A percentile compares a stretch with the other conserved stretches of the same genome.
phyloP scores from a whole-genome alignment of 768 basidiomycete species.

The Peribolospora kevripleyi region DNA sequence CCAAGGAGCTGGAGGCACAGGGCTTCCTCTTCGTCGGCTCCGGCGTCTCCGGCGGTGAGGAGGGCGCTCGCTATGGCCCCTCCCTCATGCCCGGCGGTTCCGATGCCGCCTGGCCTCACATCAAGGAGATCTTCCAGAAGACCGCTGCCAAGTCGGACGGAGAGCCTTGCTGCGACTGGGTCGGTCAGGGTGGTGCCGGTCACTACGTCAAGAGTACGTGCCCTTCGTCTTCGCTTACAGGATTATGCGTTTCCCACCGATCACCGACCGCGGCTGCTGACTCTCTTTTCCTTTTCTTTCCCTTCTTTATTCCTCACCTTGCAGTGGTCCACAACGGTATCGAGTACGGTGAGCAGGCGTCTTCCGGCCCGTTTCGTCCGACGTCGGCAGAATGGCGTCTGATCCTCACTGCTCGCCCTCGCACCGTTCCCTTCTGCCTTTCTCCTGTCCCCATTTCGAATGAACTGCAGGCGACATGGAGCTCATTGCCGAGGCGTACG shows the following conservation, averaged over 20 bases:
- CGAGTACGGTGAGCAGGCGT: slow-evolving; percentile 43
- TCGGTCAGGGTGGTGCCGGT: slow-evolving; percentile 50
- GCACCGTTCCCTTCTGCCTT: neutral
- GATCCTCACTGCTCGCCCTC: neutral
- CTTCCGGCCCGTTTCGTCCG: neutral
- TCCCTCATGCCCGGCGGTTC: slow-evolving; percentile 99
- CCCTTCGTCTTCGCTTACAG: too few species aligned
- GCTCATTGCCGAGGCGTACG: slow-evolving; percentile 93
- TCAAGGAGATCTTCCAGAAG: slow-evolving; percentile 98
- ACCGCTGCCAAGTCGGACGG: slow-evolving; percentile 83
- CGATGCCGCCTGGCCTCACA: slow-evolving; percentile 73
- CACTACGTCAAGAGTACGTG: slow-evolving; percentile 3
- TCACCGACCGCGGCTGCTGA: neutral
- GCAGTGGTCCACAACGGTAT: slow-evolving; percentile 97
- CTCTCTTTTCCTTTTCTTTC: slow-evolving; percentile 9
- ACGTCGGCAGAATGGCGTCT: neutral
- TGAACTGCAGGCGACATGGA: slow-evolving; percentile 52
- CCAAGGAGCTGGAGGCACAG: slow-evolving; percentile 75
- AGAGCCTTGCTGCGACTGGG: slow-evolving; percentile 97
- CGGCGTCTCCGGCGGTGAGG: slow-evolving; percentile 97
- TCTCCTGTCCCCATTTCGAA: slow-evolving; percentile 8
- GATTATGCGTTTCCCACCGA: too few species aligned
- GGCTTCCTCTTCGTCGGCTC: slow-evolving; percentile 92
- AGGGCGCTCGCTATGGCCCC: slow-evolving; percentile 88
- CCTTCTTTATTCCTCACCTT: neutral